These are phyloP conservation scores for Penicillium mononematosum DNA, from an alignment of 495 filamentous ascomycete genomes.

Conservation along the genomic window DNA sequence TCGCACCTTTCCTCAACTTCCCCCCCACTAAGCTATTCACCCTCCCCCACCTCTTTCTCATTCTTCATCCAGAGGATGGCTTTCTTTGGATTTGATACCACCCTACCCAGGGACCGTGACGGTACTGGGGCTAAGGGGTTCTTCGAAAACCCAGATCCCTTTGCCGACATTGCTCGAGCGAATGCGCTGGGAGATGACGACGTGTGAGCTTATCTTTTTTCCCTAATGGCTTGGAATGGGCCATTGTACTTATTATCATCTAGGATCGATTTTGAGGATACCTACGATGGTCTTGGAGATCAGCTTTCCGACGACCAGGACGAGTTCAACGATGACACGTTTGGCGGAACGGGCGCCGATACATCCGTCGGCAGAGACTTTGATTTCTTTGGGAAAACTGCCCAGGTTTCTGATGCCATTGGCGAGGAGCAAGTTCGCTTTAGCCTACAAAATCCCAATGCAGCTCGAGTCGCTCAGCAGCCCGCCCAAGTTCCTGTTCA, in stretches of 20 bases:
- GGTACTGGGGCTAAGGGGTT: constrained; percentile 68
- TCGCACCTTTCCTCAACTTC: constrained; percentile 17
- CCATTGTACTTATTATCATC: background rate
- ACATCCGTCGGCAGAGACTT: constrained; percentile 81
- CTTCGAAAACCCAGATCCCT: constrained; percentile 81
- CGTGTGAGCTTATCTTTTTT: constrained; percentile 55
- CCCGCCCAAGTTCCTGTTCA: constrained; percentile 21
- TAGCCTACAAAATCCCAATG: constrained; percentile 59
- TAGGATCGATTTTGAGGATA: constrained; percentile 93
- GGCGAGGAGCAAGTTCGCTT: constrained; percentile 87
- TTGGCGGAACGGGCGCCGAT: constrained; percentile 57
- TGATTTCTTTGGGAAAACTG: constrained; percentile 92
- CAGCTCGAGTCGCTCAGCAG: constrained; percentile 37
- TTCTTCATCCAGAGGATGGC: constrained; percentile 49
- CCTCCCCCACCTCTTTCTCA: constrained; percentile 11
- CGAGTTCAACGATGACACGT: constrained; percentile 98
- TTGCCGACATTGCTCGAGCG: constrained; percentile 70
- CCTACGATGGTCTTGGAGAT: constrained; percentile 93
- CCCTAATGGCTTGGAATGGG: background rate
- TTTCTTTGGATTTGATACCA: constrained; percentile 84
- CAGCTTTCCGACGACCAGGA: constrained; percentile 90
- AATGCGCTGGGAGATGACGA: constrained; percentile 61
- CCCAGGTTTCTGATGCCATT: constrained; percentile 77
- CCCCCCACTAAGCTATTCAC: constrained; percentile 15
- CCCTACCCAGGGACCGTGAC: constrained; percentile 58